These are phyloP conservation scores for Cryptosporidium andersoni DNA, from an alignment of 169 alveolate genomes.

Conservation along the genomic window DNA sequence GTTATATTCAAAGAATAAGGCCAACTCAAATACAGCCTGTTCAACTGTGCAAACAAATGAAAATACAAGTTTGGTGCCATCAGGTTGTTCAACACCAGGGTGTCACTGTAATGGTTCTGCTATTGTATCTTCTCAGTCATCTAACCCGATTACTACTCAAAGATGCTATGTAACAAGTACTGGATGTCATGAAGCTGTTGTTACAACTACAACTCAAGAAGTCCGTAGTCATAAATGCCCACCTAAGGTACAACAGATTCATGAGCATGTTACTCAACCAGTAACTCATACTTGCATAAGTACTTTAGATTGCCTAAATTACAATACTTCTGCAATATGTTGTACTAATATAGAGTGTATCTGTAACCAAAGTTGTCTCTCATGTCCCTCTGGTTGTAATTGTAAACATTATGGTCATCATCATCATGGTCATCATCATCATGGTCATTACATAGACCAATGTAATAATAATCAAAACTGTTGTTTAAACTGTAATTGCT, in stretches of 20 bases:
- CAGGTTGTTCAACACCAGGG: slow-evolving; percentile 20
- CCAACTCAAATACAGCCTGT: slow-evolving; percentile 22
- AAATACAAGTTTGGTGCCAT: slow-evolving; percentile 45
- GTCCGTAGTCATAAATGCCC: slow-evolving; percentile 67
- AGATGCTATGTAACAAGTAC: slow-evolving; percentile 46
- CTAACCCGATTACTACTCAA: slow-evolving; percentile 49
- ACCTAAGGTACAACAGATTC: slow-evolving; percentile 55
- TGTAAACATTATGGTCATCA: slow-evolving; percentile 2
- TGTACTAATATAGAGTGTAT: background rate
- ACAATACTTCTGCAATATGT: slow-evolving; percentile 4
- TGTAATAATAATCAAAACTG: too few species aligned
- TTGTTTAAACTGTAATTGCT: slow-evolving; percentile 30
- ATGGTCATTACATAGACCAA: background rate
- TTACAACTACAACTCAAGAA: slow-evolving; percentile 67
- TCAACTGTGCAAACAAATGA: slow-evolving; percentile 20
- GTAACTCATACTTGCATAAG: slow-evolving; percentile 9
- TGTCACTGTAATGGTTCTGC: slow-evolving; percentile 66
- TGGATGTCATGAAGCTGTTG: slow-evolving; percentile 64
- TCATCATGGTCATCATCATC: background rate
- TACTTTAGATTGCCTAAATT: background rate
- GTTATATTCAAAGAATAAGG: slow-evolving; percentile 12
- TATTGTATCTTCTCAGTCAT: slow-evolving; percentile 24
- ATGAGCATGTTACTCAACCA: slow-evolving; percentile 49
- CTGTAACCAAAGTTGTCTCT: background rate
- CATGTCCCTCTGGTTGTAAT: background rate